Conservation (phyloP, 2,329 filamentous ascomycete genomes). For the Ophiostoma himal-ulmi region DNA sequence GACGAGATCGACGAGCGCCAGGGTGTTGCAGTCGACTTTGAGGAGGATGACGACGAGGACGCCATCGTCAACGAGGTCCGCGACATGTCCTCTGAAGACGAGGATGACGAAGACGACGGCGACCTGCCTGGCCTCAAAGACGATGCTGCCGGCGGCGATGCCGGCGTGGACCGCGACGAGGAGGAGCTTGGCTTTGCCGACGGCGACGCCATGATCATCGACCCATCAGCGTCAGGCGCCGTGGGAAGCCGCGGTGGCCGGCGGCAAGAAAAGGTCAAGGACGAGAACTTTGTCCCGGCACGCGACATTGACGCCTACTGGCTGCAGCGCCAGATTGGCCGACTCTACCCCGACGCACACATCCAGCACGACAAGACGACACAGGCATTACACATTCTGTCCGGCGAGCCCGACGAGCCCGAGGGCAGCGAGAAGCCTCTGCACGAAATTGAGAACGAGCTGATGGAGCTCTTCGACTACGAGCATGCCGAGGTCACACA, state of each 20-base stretch:
- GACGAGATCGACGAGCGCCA: slow-evolving; percentile 85
- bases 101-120: slow-evolving; percentile 61
- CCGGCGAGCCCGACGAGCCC: slow-evolving; percentile 61
- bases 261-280: slow-evolving; percentile 43
- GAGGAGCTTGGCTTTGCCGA: slow-evolving; percentile 49
- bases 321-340: slow-evolving; percentile 87
- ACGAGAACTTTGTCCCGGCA: slow-evolving; percentile 63
- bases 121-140: slow-evolving; percentile 52
- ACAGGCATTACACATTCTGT: slow-evolving; percentile 74
- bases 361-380: slow-evolving; percentile 89
- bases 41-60: slow-evolving; percentile 79
- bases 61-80: slow-evolving; percentile 77
- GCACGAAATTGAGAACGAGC: slow-evolving; percentile 92
- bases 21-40: slow-evolving; percentile 95
- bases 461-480: slow-evolving; percentile 98
- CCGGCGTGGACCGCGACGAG: slow-evolving; percentile 42
- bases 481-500: slow-evolving; percentile 90
- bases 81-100: slow-evolving; percentile 78
- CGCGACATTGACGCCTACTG: slow-evolving; percentile 96
- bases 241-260: slow-evolving; percentile 46
- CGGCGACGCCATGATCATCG: slow-evolving; percentile 76
- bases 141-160: slow-evolving; percentile 46
- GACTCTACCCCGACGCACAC: slow-evolving; percentile 84
- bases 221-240: slow-evolving; percentile 48
- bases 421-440: slow-evolving; percentile 78